Conservation (phyloP, 176 grass and related monocot genomes). For the Miscanthus lutarioriparius region DNA sequence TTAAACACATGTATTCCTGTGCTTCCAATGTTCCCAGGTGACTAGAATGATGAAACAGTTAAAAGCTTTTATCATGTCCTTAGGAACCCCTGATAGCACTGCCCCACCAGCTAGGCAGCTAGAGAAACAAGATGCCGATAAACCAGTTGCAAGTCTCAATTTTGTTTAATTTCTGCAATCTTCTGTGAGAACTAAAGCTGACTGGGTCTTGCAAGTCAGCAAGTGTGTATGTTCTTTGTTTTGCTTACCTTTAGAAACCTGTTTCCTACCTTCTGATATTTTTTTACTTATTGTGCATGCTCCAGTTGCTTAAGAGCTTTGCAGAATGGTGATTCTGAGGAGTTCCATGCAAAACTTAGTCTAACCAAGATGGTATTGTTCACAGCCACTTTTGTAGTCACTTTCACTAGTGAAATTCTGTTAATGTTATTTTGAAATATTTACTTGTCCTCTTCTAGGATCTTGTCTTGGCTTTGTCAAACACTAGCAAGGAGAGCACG, state of each 20-base stretch:
- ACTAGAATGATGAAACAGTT: background rate
- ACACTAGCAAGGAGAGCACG: slow-evolving; percentile 92
- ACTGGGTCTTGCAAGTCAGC: background rate
- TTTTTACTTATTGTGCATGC: slow-evolving; percentile 33
- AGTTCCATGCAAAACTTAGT: slow-evolving; percentile 77
- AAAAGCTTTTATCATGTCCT: background rate
- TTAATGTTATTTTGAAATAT: slow-evolving; percentile 20
- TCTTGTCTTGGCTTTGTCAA: slow-evolving; percentile 74
- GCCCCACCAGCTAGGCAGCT: too few relatives aligned
- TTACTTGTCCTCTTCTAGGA: slow-evolving; percentile 53
- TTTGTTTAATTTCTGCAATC: background rate
- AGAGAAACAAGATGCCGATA: too few relatives aligned
- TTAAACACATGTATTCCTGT: background rate
- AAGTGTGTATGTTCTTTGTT: background rate
- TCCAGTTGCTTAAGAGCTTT: slow-evolving; percentile 93
- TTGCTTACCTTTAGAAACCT: background rate
- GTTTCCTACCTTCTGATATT: slow-evolving; percentile 21
- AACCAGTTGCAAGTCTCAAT: background rate
- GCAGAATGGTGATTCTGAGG: slow-evolving; percentile 69
- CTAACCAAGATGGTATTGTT: slow-evolving; percentile 73
- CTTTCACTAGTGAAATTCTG: slow-evolving; percentile 9
- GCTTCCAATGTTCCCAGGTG: background rate
- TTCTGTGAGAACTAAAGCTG: background rate
- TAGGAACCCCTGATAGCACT: too few relatives aligned
- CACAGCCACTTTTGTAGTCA: background rate